Base-by-base conservation (phyloP, 2,329 filamentous ascomycete genomes). In the Xylaria sp. region DNA sequence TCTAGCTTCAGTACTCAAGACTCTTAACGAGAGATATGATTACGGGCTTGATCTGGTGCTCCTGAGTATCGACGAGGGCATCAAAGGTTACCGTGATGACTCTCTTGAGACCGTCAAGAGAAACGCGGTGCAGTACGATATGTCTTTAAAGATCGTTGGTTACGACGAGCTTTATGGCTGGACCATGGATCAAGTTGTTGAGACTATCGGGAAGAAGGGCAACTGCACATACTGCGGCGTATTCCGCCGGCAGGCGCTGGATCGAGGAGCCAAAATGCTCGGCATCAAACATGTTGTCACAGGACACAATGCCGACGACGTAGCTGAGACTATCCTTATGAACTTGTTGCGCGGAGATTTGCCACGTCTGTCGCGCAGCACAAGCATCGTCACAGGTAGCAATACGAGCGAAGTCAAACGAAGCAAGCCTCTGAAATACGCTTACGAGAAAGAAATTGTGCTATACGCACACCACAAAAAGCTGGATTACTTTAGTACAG, bases 151-250 rank as follows among this genome's bases (percentile, higher is more conserved):
- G 70, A 96, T 99, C 59, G 87, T 99, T 52, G 93, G 94, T 52
- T 99, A 99, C 72, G 90, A 89, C 57, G 91, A 97, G 72, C 82
- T 99, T 9, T 99, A 99, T 75, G 95, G 94, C 8, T 99, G 95
- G 95, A 97, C 94, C 0, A 99, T 99, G 95, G 95, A 99, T 73
- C 92, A 98, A 74, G 95, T 99, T 9, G 96, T 99, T 3, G 91
- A 94, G 72, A 92, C 94, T 50, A 91, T 99, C 53, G 95, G 95
- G 14, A 98, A 97, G 80, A 98, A 97, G 77, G 94, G 94, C 31
- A 99, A 99, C 78, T 99, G 95, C 83, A 99, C 96, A 31, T 99
- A 99, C 74, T 99, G 95, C 73, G 95, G 95, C 14, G 95, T 99
- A 17, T 99, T 99, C 75, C 85, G 95, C 57, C 86, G 96, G 61